phyloP scores from a whole-genome alignment of 345 rosid species.

The Moricandia arvensis region DNA sequence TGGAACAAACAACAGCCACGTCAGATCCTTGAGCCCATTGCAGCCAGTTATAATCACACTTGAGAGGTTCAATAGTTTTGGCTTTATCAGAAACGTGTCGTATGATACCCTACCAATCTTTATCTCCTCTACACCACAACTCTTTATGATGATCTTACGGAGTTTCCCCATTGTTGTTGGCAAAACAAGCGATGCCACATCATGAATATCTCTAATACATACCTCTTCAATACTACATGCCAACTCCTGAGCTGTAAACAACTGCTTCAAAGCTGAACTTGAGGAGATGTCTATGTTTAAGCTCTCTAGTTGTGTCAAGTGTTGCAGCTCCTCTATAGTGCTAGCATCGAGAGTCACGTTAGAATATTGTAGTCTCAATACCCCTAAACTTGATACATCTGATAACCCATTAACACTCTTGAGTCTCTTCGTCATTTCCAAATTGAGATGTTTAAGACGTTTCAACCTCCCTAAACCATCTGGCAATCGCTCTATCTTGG shows the following conservation, averaged over 20 bases:
- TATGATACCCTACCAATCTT: not conserved
- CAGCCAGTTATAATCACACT: not conserved
- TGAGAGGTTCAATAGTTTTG: not conserved
- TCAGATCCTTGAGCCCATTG: not conserved
- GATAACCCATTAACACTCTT: constrained; percentile 1
- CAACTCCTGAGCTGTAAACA: not conserved
- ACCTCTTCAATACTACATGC: not conserved
- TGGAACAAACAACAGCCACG: not conserved
- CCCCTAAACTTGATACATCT: not conserved
- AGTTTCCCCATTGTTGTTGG: not conserved
- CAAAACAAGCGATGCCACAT: not conserved
- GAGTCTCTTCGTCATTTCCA: constrained; percentile 1
- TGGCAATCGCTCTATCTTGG: not conserved
- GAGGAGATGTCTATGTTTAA: not conserved
- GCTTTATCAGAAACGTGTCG: not conserved
- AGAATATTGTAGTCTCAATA: not conserved
- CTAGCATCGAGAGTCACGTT: not conserved
- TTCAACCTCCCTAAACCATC: not conserved
- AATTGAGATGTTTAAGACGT: not conserved
- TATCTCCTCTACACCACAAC: not conserved
- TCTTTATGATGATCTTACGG: not conserved
- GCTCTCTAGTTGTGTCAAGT: not conserved
- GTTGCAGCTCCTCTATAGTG: not conserved
- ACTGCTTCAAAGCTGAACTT: not conserved
- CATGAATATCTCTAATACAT: not conserved